These are phyloP conservation scores for Thermothielavioides terrestris DNA, from an alignment of 495 filamentous ascomycete species.

Conservation along the genomic window DNA sequence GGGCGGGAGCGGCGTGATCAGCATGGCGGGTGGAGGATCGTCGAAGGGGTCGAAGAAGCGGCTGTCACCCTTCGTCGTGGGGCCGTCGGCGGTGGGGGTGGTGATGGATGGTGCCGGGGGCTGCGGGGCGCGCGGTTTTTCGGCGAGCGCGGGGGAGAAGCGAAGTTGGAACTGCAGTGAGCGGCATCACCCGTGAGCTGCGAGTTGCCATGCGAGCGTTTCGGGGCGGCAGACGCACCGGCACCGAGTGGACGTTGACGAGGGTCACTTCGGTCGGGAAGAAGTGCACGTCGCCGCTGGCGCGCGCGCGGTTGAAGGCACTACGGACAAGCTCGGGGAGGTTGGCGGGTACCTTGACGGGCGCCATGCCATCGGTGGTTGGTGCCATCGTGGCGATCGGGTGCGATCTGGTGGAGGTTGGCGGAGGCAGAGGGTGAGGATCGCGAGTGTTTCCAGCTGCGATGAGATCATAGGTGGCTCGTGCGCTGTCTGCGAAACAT, in stretches of 20 bases:
- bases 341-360: constrained; percentile 21
- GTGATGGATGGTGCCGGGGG: neutral
- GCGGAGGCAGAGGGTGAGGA: constrained; percentile 1
- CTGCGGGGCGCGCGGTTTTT: constrained; percentile 50
- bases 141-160: constrained; percentile 66
- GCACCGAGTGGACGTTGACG: constrained; percentile 44
- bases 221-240: constrained; percentile 29
- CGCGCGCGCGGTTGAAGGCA: constrained; percentile 46
- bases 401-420: neutral
- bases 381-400: constrained; percentile 7
- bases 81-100: neutral
- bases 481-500: constrained; percentile 13
- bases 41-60: constrained; percentile 57
- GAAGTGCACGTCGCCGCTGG: constrained; percentile 48
- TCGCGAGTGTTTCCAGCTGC: constrained; percentile 20
- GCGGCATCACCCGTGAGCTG: too few relatives aligned
- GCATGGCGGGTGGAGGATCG: constrained; percentile 52
- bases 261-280: constrained; percentile 51
- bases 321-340: constrained; percentile 47
- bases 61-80: neutral
- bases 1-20: constrained; percentile 49
- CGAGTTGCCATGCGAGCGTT: too few relatives aligned
- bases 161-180: too few relatives aligned
- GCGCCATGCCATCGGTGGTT: constrained; percentile 13
- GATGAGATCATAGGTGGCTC: constrained; percentile 27